Percentiles rank a stretch among this genome's conserved stretches.
phyloP scores from a whole-genome alignment of 805 yeast species.

The Limtongia smithiae region DNA sequence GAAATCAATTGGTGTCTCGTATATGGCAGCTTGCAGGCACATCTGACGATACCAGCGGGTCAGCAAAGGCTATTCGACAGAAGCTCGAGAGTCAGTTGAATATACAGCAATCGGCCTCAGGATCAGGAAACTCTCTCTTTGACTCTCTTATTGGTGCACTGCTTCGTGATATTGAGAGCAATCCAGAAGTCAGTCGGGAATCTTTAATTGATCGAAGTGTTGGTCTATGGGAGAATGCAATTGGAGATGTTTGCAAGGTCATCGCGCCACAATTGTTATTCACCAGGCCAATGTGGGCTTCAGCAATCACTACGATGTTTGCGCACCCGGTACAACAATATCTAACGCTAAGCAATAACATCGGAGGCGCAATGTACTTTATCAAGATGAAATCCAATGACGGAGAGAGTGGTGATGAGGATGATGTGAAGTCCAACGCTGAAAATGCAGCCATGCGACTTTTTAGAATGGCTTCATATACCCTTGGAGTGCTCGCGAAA shows the following conservation, averaged over 20 bases:
- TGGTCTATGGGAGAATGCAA: conserved; percentile 18
- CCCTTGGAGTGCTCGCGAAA: conserved; percentile 6
- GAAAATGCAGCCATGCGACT: conserved; percentile 6
- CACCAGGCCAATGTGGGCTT: neutral
- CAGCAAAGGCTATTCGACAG: conserved; percentile 17
- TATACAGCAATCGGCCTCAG: neutral
- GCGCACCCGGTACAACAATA: conserved; percentile 3
- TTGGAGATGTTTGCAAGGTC: conserved; percentile 4
- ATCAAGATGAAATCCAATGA: neutral
- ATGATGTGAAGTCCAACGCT: too few relatives aligned
- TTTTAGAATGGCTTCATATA: conserved; percentile 18
- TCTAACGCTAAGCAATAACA: conserved; percentile 12
- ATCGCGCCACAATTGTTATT: conserved; percentile 15
- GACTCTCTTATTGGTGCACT: conserved; percentile 20
- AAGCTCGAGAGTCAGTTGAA: conserved; percentile 23
- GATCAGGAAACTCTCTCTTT: conserved; percentile 4
- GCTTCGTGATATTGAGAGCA: conserved; percentile 18
- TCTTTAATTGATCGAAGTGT: conserved; percentile 18
- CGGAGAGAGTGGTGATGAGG: too few relatives aligned
- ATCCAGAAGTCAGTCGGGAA: conserved; percentile 14
- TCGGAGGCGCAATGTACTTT: conserved; percentile 23
- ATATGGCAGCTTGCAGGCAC: conserved; percentile 27
- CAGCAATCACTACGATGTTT: conserved; percentile 6
- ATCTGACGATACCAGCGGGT: conserved; percentile 1
- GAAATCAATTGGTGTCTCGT: conserved; percentile 40